Conservation (phyloP, 805 yeast species). For the Debaryomyces tyrocola region DNA sequence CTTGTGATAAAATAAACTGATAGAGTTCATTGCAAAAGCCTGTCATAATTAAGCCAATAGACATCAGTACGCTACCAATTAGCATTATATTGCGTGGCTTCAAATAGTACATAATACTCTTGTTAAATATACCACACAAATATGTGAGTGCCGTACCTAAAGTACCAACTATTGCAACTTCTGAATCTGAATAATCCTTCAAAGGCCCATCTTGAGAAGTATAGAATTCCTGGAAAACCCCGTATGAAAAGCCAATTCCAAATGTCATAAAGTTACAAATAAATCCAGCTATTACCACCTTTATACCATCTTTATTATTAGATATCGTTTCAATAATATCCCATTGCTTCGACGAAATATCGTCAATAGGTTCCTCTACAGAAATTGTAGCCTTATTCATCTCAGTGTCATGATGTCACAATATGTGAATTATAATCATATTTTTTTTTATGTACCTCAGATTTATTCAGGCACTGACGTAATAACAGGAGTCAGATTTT, state of each 20-base stretch:
- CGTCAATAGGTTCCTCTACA: too few species aligned
- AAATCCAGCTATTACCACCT: slow-evolving; percentile 16
- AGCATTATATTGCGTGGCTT: slow-evolving; percentile 22
- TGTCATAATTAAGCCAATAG: slow-evolving; percentile 27
- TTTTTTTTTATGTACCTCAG: too few species aligned
- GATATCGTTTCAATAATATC: background rate
- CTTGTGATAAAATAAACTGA: slow-evolving; percentile 33
- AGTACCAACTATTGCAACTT: slow-evolving; percentile 35
- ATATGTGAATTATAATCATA: too few species aligned
- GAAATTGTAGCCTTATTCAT: too few species aligned
- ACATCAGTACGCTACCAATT: slow-evolving; percentile 23
- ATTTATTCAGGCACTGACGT: too few species aligned
- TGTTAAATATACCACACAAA: slow-evolving; percentile 25
- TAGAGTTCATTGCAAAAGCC: slow-evolving; percentile 18
- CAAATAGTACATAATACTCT: slow-evolving; percentile 14
- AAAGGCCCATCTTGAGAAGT: slow-evolving; percentile 29
- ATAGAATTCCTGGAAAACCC: slow-evolving; percentile 38
- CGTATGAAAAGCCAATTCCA: slow-evolving; percentile 36
- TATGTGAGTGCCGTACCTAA: slow-evolving; percentile 30
- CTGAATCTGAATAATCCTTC: slow-evolving; percentile 15
- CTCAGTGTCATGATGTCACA: too few species aligned
- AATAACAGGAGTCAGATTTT: too few species aligned
- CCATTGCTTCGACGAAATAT: background rate
- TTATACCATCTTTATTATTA: slow-evolving; percentile 9
- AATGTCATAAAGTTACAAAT: slow-evolving; percentile 31